Conservation (phyloP, 2,329 filamentous ascomycete genomes). For the Diaporthe nobilis region DNA sequence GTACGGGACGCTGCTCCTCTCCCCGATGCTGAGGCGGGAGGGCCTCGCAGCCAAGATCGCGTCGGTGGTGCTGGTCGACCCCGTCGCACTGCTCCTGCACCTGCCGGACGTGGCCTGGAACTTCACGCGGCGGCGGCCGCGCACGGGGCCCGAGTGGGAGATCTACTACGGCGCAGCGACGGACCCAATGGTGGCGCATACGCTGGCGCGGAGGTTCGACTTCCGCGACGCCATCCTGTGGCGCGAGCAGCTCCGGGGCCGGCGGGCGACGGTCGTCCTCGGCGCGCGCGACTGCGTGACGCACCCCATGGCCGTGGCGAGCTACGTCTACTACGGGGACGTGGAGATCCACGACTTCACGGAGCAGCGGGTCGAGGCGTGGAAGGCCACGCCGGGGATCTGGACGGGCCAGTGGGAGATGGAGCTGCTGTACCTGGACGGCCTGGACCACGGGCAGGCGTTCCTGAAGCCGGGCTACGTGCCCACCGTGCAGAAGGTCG, state of each 20-base stretch:
- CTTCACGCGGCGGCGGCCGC: constrained; percentile 69
- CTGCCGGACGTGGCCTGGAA: constrained; percentile 80
- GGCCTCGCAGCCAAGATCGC: constrained; percentile 64
- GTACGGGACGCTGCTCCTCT: constrained; percentile 74
- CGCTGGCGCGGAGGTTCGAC: constrained; percentile 56
- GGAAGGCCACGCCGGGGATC: background rate
- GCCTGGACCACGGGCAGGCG: constrained; percentile 18
- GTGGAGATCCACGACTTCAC: background rate
- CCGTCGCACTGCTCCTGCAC: constrained; percentile 77
- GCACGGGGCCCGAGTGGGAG: constrained; percentile 75
- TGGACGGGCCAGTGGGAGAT: constrained; percentile 45
- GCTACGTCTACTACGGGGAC: constrained; percentile 13
- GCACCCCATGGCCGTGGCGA: background rate
- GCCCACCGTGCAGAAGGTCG: constrained; percentile 14
- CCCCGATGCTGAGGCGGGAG: constrained; percentile 70
- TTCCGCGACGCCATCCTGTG: constrained; percentile 18
- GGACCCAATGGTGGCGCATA: constrained; percentile 76
- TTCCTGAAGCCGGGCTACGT: constrained; percentile 6
- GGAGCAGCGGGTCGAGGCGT: constrained; percentile 8
- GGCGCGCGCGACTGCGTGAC: constrained; percentile 23
- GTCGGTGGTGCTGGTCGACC: constrained; percentile 66
- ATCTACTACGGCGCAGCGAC: constrained; percentile 79
- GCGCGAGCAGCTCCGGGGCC: constrained; percentile 18
- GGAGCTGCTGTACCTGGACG: constrained; percentile 27
- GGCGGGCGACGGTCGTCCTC: constrained; percentile 14